A percentile compares a stretch with the other conserved stretches of the same genome.
Evolutionary conservation across 1,139 yeast genomes (phyloP).

Genomic region (Saccharomycopsis crataegensis): DNA sequence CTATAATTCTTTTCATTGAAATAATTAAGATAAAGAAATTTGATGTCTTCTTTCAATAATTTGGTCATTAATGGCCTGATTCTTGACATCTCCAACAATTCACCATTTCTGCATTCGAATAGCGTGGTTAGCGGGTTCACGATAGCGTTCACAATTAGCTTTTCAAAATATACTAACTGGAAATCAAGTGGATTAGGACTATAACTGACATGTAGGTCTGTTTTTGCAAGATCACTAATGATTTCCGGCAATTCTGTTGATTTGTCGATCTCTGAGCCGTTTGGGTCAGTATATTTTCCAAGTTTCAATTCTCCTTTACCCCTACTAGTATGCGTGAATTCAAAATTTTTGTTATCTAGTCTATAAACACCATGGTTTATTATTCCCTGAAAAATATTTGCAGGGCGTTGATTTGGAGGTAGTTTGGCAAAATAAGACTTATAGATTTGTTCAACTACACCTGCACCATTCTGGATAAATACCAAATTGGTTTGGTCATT

Average conservation of each 20-base stretch:
- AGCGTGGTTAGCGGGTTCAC: slow-evolving; percentile 79
- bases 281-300: slow-evolving; percentile 33
- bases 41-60: slow-evolving; percentile 26
- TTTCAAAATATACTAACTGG: slow-evolving; percentile 59
- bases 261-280: slow-evolving; percentile 1
- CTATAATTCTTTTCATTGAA: neutral
- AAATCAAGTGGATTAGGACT: slow-evolving; percentile 46
- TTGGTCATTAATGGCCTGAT: slow-evolving; percentile 27
- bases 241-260: slow-evolving; percentile 24
- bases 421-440: slow-evolving; percentile 49
- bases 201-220: slow-evolving; percentile 37
- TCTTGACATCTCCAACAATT: slow-evolving; percentile 46
- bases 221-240: slow-evolving; percentile 25
- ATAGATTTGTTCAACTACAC: slow-evolving; percentile 50
- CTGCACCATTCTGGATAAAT: slow-evolving; percentile 83
- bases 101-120: slow-evolving; percentile 70
- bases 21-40: slow-evolving; percentile 18
- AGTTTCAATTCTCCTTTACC: slow-evolving; percentile 47
- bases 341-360: slow-evolving; percentile 26
- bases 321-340: slow-evolving; percentile 55
- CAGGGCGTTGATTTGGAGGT: slow-evolving; percentile 31
- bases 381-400: slow-evolving; percentile 63
- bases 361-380: slow-evolving; percentile 74
- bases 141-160: slow-evolving; percentile 71
- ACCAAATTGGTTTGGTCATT: slow-evolving; percentile 49